Evolutionary conservation across 805 yeast genomes (phyloP), one percentile per base, ranked within the genome.

Genomic region (Clavispora phyllophila): DNA sequence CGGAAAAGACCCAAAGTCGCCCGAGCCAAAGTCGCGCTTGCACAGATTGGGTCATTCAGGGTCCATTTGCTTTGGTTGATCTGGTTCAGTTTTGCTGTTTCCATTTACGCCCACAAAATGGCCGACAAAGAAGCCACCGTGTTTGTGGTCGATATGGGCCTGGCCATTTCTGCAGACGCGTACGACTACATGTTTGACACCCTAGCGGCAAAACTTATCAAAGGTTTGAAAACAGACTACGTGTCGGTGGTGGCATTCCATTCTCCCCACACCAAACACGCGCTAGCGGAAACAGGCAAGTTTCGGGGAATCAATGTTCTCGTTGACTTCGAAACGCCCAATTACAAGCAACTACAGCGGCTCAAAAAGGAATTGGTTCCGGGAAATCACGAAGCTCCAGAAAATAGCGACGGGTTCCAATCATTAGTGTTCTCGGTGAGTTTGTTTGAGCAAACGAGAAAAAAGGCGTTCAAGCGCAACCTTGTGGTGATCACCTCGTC

Each of bases 131-230:
- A 69, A 41, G 61, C 63, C 25, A 74, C 80, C 0, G 60, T 66
- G 1, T 78, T 73, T 48, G 64, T 79, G 9, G 66, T 78, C 13
- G 87, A 81, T 54, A 1, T 29, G 7, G 29, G 22, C n/a, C 60
- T 72, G 12, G 69, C 76, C 9, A 63, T 66, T 55, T 48, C 73
- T 49, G 54, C 72, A 79, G 57, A 72, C 61, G 29, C 62, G 49
- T 44, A 59, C 56, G 19, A 57, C 63, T 29, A 59, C 66, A 64
- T 68, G 54, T 45, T 73, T 65, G 49, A 70, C 63, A 15, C 72
- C 69, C 76, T 60, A 48, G 57, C 68, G 10, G 66, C 61, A 5
- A 49, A 55, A n/a, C 68, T 71, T 5, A 48, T 73, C 44, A 56
- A 59, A 18, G 78, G 74, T 45, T 63, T 77, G 14, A 61, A 64